These are phyloP conservation scores for Blastocystis sp. DNA, from an alignment of 352 stramenopile species.

Conservation along the genomic window DNA sequence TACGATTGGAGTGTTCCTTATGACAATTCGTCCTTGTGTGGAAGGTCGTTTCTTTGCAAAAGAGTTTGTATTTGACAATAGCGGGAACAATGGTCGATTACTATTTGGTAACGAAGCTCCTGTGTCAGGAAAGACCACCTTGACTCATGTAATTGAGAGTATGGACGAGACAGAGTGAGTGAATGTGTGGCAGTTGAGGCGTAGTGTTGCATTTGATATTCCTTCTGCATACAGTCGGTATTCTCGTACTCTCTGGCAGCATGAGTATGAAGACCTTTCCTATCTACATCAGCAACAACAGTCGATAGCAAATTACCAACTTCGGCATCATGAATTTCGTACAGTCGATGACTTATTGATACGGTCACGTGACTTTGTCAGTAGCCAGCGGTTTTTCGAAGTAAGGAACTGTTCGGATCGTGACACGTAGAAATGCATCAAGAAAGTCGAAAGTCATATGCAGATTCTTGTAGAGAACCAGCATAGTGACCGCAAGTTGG, in stretches of 20 bases:
- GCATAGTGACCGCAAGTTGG: not conserved
- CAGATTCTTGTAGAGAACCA: not conserved
- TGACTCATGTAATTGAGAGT: slow-evolving; percentile 14
- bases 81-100: not conserved
- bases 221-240: not conserved
- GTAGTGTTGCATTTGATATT: slow-evolving; percentile 23
- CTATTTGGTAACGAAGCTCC: not conserved
- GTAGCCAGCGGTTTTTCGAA: slow-evolving; percentile 44
- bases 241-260: not conserved
- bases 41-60: slow-evolving; percentile 51
- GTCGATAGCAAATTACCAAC: not conserved
- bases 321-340: slow-evolving; percentile 4
- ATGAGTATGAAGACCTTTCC: not conserved
- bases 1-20: not conserved
- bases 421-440: not conserved
- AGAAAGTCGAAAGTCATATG: not conserved
- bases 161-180: slow-evolving; percentile 45
- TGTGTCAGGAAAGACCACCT: not conserved
- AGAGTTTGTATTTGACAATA: slow-evolving; percentile 40
- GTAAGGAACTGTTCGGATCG: not conserved
- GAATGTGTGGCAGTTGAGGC: not conserved
- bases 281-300: slow-evolving; percentile 1
- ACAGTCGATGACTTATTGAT: slow-evolving; percentile 50
- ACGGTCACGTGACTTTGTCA: not conserved
- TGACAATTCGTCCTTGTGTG: not conserved